phyloP scores from a whole-genome alignment of 2,329 filamentous ascomycete genomes.

The Xylariaceae sp. region DNA sequence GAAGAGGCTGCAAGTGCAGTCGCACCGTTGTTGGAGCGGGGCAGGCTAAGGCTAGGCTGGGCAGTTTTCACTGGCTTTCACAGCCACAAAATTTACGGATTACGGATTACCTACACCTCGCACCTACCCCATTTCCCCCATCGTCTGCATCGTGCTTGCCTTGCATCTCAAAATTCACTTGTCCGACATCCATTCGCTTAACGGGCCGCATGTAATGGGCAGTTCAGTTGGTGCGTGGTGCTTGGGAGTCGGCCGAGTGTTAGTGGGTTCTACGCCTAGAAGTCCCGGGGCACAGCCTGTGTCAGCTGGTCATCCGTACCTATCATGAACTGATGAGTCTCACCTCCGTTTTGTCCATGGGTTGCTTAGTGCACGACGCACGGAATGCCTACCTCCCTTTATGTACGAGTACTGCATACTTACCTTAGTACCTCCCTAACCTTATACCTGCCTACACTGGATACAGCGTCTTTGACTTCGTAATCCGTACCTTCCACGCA shows the following conservation, averaged over 20 bases:
- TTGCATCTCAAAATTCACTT: slow-evolving; percentile 13
- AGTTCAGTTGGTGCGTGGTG: background rate
- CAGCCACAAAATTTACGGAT: slow-evolving; percentile 5
- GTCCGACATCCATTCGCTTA: slow-evolving; percentile 19
- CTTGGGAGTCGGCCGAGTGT: too few species aligned
- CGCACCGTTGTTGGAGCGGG: slow-evolving; percentile 13
- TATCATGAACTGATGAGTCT: too few species aligned
- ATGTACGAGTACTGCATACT: background rate
- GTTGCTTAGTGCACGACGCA: background rate
- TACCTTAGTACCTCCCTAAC: background rate
- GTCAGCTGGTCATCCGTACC: too few species aligned
- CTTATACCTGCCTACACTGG: background rate
- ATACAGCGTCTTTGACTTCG: background rate
- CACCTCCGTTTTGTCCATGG: too few species aligned
- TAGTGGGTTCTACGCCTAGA: too few species aligned
- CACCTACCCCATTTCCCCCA: background rate
- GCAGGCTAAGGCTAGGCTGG: slow-evolving; percentile 16
- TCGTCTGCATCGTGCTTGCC: slow-evolving; percentile 12
- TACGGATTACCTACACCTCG: too few species aligned
- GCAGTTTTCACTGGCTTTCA: slow-evolving; percentile 1
- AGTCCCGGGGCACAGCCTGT: too few species aligned
- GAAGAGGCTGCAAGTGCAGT: slow-evolving; percentile 8
- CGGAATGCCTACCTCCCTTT: background rate
- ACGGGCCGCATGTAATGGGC: slow-evolving; percentile 3
- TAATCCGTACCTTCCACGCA: background rate